phyloP scores from a whole-genome alignment of 2,329 filamentous ascomycete species.

The Xylaria sp. region DNA sequence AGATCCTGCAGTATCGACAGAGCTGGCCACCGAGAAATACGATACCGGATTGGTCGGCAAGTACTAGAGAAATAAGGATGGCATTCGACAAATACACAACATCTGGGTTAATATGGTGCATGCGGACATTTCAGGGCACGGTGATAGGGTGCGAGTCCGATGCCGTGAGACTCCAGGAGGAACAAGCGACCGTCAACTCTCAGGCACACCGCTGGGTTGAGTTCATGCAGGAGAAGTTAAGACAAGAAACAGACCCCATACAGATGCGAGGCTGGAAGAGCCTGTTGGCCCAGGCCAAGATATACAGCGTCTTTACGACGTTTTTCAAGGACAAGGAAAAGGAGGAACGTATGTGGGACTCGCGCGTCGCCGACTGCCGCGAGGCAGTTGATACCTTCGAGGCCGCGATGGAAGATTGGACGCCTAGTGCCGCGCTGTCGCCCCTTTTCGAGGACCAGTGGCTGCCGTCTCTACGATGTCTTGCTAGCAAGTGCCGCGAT shows the following conservation, averaged over 20 bases:
- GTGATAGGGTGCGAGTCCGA: slow-evolving; percentile 1
- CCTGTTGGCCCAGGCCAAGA: slow-evolving; percentile 19
- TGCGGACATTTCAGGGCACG: slow-evolving; percentile 8
- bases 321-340: slow-evolving; percentile 8
- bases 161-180: slow-evolving; percentile 2
- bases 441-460: slow-evolving; percentile 23
- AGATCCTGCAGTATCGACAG: neutral
- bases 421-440: slow-evolving; percentile 1
- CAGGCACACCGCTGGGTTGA: slow-evolving; percentile 12
- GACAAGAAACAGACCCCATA: slow-evolving; percentile 6
- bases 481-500: slow-evolving; percentile 16
- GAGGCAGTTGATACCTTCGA: slow-evolving; percentile 13
- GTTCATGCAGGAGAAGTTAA: slow-evolving; percentile 11
- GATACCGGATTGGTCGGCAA: slow-evolving; percentile 3
- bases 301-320: slow-evolving; percentile 12
- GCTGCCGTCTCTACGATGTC: slow-evolving; percentile 14
- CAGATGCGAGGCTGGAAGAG: slow-evolving; percentile 13
- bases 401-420: slow-evolving; percentile 5
- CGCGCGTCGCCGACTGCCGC: slow-evolving; percentile 7
- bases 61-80: slow-evolving; percentile 1
- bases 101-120: slow-evolving; percentile 16
- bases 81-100: slow-evolving; percentile 17
- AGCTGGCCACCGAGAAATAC: neutral
- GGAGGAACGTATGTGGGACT: slow-evolving; percentile 15
- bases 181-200: slow-evolving; percentile 6